phyloP scores from a whole-genome alignment of 805 yeast species.

The Zygotorulaspora florentina region DNA sequence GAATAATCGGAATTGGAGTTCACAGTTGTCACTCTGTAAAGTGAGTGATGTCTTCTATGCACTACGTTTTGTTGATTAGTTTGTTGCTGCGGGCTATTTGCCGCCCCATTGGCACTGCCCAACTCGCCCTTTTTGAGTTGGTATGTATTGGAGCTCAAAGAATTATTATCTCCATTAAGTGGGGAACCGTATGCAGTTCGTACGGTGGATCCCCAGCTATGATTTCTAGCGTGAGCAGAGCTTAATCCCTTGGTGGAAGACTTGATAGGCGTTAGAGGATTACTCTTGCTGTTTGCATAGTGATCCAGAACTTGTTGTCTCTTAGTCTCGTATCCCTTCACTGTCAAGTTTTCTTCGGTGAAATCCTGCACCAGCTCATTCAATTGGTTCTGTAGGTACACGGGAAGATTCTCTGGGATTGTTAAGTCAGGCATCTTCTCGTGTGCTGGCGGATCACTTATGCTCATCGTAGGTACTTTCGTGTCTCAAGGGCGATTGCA shows the following conservation, averaged over 20 bases:
- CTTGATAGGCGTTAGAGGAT: constrained; percentile 10
- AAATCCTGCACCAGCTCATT: constrained; percentile 46
- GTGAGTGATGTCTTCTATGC: constrained; percentile 12
- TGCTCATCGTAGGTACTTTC: no score
- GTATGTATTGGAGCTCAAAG: constrained; percentile 19
- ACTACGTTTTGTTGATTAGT: not conserved
- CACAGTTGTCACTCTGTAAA: constrained; percentile 31
- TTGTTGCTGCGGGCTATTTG: constrained; percentile 2
- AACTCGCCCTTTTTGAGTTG: constrained; percentile 15
- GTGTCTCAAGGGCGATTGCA: no score
- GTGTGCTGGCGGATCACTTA: not conserved
- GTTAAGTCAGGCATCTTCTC: constrained; percentile 38
- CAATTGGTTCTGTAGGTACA: constrained; percentile 37
- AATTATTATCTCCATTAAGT: constrained; percentile 31
- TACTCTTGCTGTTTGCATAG: constrained; percentile 12
- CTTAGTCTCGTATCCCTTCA: constrained; percentile 65
- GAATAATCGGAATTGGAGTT: constrained; percentile 25
- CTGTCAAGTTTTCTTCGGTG: constrained; percentile 67
- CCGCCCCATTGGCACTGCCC: constrained; percentile 6
- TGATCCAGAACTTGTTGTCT: constrained; percentile 34
- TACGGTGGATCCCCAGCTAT: constrained; percentile 11
- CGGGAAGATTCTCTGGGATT: constrained; percentile 42
- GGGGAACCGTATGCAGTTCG: constrained; percentile 4
- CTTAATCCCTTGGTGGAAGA: constrained; percentile 4
- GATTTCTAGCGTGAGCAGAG: constrained; percentile 9